These are phyloP conservation scores for Penicillium nucicola DNA, from an alignment of 495 filamentous ascomycete genomes.

Conservation along the genomic window DNA sequence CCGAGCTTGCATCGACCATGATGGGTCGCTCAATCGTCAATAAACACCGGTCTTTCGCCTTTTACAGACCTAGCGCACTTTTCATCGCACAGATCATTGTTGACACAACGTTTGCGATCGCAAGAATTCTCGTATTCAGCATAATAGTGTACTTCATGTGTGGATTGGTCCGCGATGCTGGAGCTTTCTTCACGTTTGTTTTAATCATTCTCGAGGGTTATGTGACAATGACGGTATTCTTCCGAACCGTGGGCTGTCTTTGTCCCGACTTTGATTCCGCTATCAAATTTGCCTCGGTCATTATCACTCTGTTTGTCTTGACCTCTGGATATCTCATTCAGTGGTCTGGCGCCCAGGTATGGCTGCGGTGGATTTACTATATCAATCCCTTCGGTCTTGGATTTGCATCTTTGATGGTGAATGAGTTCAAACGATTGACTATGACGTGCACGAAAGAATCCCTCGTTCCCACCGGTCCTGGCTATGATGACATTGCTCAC, in stretches of 20 bases:
- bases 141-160: slow-evolving; percentile 83
- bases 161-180: slow-evolving; percentile 60
- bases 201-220: slow-evolving; percentile 69
- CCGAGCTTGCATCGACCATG: slow-evolving; percentile 70
- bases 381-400: slow-evolving; percentile 73
- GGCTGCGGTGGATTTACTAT: slow-evolving; percentile 80
- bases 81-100: slow-evolving; percentile 79
- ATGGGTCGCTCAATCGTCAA: slow-evolving; percentile 70
- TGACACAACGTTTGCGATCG: slow-evolving; percentile 67
- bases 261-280: slow-evolving; percentile 84
- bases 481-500: slow-evolving; percentile 62
- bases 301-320: slow-evolving; percentile 74
- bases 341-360: slow-evolving; percentile 63
- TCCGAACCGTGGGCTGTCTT: slow-evolving; percentile 73
- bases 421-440: slow-evolving; percentile 66
- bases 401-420: slow-evolving; percentile 76
- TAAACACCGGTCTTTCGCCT: slow-evolving; percentile 75
- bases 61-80: slow-evolving; percentile 73
- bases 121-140: slow-evolving; percentile 66
- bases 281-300: slow-evolving; percentile 72
- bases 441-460: slow-evolving; percentile 62
- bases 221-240: slow-evolving; percentile 74
- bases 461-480: slow-evolving; percentile 61
- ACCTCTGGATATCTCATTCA: slow-evolving; percentile 81
- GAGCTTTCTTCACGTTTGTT: slow-evolving; percentile 77